Conservation (phyloP, 2,329 filamentous ascomycete species). For the Pseudocercospora macadamiae region DNA sequence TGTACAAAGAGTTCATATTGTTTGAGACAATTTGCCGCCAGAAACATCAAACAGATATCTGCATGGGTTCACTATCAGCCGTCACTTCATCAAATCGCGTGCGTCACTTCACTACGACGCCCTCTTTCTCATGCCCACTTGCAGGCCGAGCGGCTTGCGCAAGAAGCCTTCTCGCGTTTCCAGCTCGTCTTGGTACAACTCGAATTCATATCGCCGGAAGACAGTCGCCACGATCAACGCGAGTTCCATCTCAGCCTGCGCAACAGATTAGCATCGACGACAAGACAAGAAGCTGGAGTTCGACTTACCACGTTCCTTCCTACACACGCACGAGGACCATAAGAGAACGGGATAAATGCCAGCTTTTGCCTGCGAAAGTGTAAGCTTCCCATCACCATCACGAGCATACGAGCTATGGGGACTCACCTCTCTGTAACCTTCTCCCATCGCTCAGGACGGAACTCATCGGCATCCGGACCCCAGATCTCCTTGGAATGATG, state of each 20-base stretch:
- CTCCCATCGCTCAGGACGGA: constrained; percentile 47
- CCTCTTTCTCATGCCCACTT: constrained; percentile 33
- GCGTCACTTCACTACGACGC: constrained; percentile 6
- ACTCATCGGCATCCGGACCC: constrained; percentile 46
- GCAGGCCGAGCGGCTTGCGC: constrained; percentile 38
- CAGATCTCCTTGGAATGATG: constrained; percentile 46
- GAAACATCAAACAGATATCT: neutral
- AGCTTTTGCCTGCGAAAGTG: constrained; percentile 37
- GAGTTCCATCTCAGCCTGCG: constrained; percentile 45
- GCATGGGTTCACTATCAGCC: too few species aligned
- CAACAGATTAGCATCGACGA: neutral
- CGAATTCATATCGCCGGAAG: constrained; percentile 41
- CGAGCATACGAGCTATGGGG: neutral
- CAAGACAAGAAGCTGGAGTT: neutral
- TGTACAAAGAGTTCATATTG: too few species aligned
- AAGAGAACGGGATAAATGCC: constrained; percentile 47
- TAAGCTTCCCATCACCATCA: constrained; percentile 6
- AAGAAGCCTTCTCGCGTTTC: constrained; percentile 41
- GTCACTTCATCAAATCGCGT: neutral
- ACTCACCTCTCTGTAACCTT: constrained; percentile 38
- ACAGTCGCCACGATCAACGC: constrained; percentile 44
- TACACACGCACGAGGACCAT: constrained; percentile 48
- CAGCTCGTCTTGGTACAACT: constrained; percentile 38
- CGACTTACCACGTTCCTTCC: constrained; percentile 43
- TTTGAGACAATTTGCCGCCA: too few species aligned